Base-by-base conservation (phyloP, 306 rosid genomes). In the Gleditsia sinensis region DNA sequence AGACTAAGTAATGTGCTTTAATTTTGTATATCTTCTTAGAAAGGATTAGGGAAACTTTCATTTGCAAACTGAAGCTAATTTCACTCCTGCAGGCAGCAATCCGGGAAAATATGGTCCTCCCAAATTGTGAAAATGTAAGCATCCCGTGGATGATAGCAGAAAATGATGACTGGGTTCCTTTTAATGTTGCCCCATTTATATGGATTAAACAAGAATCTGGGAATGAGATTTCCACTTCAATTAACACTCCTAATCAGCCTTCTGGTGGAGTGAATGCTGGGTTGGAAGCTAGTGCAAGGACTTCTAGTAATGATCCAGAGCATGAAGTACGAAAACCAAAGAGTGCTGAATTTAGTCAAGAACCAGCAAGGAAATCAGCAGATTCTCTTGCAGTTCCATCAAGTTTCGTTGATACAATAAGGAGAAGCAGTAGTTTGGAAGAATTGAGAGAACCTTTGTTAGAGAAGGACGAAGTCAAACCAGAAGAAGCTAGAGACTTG, bases 91-190 rank as follows among this genome's bases (percentile, higher is more conserved):
- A 92, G 97, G 88, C 79, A 25, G 86, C 85, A 59, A 84, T 94
- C 67, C 75, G 62, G 58, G 97, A 94, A 72, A 87, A 81, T 68
- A 9, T 94, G 54, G 99, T 94, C 45, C 95, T 88, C 68, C 99
- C 97, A 39, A 92, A 92, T 81, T 81, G 87, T 74, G 96, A 86
- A 81, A 80, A 84, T 80, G 11, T 87, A 40, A 84, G 86, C 60
- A 81, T 94, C 58, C 90, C 99, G 23, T 92, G 90, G 86, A 94
- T 94, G 99, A 25, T 87, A 68, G 97, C 97, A 43, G 99, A 92
- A 80, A 84, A 90, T 77, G 85, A 92, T 49, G 96, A 94, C 78
- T 94, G 99, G 99, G 81, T 86, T 57, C 95, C 93, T 12, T 75
- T 82, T 67, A 89, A 59, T 71, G 89, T 71, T 74, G 97, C 99